These are phyloP conservation scores for Starmerella floris DNA, from an alignment of 805 yeast species.

Conservation along the genomic window DNA sequence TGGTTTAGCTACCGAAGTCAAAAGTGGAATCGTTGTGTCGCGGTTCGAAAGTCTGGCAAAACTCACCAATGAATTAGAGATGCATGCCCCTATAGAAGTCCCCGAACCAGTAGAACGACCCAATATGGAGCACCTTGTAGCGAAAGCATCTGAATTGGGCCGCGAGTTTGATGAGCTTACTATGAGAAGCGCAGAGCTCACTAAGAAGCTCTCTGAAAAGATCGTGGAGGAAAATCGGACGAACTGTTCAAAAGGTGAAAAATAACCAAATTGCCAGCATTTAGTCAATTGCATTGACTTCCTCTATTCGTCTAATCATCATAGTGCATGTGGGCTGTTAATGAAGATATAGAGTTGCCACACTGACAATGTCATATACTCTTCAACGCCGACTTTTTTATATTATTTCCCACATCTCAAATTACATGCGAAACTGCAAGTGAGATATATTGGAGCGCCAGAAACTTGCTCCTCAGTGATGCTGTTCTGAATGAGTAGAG, in stretches of 20 bases:
- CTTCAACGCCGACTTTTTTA: no score
- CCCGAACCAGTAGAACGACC: constrained; percentile 5
- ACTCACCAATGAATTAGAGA: constrained; percentile 11
- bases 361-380: no score
- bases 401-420: neutral
- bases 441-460: no score
- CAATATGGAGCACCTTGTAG: constrained; percentile 3
- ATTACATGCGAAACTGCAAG: no score
- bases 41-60: constrained; percentile 6
- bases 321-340: no score
- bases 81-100: constrained; percentile 6
- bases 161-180: constrained; percentile 19
- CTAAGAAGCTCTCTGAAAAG: constrained; percentile 12
- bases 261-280: neutral
- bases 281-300: neutral
- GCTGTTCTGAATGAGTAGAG: no score
- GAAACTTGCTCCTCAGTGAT: no score
- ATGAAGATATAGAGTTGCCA: no score
- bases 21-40: constrained; percentile 6
- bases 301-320: no score
- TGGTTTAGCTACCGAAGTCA: constrained; percentile 1
- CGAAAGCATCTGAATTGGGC: constrained; percentile 11
- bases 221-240: constrained; percentile 8
- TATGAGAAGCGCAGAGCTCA: constrained; percentile 14
- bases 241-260: neutral